phyloP scores from a whole-genome alignment of 192 early-diverging fungal species.

The Umbelopsis ramanniana region DNA sequence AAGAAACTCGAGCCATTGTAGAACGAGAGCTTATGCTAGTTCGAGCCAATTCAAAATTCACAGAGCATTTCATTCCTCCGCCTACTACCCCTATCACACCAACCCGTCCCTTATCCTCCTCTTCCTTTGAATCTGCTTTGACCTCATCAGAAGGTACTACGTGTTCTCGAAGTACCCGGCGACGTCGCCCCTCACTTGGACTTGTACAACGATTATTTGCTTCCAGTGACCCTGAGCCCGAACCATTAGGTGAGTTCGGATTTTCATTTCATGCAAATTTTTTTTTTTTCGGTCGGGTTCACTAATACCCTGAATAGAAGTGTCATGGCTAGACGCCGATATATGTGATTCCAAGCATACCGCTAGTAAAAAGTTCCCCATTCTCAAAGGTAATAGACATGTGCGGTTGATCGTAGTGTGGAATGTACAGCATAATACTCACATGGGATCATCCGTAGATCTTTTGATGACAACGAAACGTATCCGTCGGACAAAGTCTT shows the following conservation, averaged over 20 bases:
- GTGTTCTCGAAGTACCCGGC: not conserved
- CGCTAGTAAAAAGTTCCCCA: not conserved
- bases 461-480: conserved; percentile 5
- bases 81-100: not conserved
- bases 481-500: conserved; percentile 2
- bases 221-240: not conserved
- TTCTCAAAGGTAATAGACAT: conserved; percentile 1
- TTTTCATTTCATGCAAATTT: not conserved
- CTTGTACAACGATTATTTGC: conserved; percentile 13
- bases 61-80: not conserved
- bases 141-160: conserved; percentile 1
- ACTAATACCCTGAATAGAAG: not conserved
- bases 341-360: conserved; percentile 16
- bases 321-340: conserved; percentile 17
- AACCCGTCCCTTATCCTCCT: not conserved
- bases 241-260: not conserved
- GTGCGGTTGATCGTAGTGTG: too few relatives aligned
- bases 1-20: conserved; percentile 9
- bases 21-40: conserved; percentile 22
- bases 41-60: conserved; percentile 16
- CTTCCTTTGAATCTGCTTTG: not conserved
- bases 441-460: conserved; percentile 3
- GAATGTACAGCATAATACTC: not conserved
- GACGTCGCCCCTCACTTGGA: conserved; percentile 8
- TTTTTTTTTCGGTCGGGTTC: not conserved